A percentile compares a stretch with the other conserved stretches of the same genome.
phyloP scores from a whole-genome alignment of 108 stramenopile species.

The Nannochloropsis salina region DNA sequence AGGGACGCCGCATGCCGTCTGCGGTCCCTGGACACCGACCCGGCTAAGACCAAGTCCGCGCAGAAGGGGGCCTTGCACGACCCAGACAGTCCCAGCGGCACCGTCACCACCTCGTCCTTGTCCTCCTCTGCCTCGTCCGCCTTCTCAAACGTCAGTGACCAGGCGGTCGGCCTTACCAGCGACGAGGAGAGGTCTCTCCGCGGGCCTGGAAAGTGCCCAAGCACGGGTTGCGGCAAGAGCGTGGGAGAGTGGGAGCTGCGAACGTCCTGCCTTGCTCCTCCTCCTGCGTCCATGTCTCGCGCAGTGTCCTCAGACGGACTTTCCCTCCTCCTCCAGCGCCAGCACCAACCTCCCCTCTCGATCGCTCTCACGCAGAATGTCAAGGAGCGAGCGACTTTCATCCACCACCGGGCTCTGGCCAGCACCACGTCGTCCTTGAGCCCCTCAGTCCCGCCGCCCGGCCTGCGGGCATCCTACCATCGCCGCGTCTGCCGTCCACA shows the following conservation, averaged over 20 bases:
- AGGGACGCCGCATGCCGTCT: not conserved
- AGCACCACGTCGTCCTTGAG: not conserved
- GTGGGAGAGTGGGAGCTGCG: not conserved
- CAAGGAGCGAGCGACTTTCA: not conserved
- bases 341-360: not conserved
- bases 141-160: not conserved
- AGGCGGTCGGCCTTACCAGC: not conserved
- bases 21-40: constrained; percentile 8
- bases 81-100: not conserved
- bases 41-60: constrained; percentile 4
- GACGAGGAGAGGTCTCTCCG: not conserved
- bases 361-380: not conserved
- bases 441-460: not conserved
- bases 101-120: not conserved
- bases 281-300: not conserved
- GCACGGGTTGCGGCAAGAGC: not conserved
- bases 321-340: not conserved
- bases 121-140: not conserved
- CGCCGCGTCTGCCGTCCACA: constrained; percentile 11
- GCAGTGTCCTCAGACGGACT: not conserved
- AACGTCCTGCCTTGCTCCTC: not conserved
- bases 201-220: not conserved
- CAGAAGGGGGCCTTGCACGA: not conserved
- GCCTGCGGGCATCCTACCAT: not conserved
- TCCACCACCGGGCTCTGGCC: not conserved